Conservation (phyloP, 2,329 filamentous ascomycete genomes). For the Biscogniauxia mediterranea region DNA sequence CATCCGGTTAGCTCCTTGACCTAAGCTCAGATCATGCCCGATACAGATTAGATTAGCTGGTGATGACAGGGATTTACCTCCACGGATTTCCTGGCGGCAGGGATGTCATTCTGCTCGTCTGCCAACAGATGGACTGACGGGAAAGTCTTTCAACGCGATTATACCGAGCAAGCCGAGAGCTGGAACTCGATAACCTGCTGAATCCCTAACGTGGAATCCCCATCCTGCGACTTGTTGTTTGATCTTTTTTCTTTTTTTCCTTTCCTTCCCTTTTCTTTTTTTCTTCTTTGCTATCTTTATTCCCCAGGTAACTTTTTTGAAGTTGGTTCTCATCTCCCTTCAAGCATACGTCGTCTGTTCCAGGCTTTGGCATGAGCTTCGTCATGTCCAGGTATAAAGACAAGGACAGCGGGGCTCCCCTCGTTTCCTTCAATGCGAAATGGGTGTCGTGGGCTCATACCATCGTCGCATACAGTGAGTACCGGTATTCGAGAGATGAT, state of each 20-base stretch:
- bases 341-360: no score
- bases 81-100: neutral
- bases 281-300: no score
- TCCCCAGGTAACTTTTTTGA: no score
- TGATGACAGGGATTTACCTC: neutral
- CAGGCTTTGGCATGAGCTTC: no score
- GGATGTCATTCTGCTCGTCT: neutral
- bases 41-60: neutral
- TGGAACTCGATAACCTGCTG: neutral
- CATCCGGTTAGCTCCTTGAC: no score
- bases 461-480: slow-evolving; percentile 71
- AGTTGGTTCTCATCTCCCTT: no score
- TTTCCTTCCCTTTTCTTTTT: neutral
- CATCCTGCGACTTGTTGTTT: neutral
- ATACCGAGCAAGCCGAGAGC: neutral
- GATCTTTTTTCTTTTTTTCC: neutral
- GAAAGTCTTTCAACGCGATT: neutral
- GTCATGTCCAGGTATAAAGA: slow-evolving; percentile 54
- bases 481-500: neutral
- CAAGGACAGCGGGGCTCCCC: slow-evolving; percentile 55
- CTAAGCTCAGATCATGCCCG: neutral
- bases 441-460: slow-evolving; percentile 93
- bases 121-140: neutral
- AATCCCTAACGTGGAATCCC: no score
- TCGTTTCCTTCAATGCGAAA: slow-evolving; percentile 72